Conservation (phyloP, 2,329 filamentous ascomycete genomes). For the Aspergillus ustus region DNA sequence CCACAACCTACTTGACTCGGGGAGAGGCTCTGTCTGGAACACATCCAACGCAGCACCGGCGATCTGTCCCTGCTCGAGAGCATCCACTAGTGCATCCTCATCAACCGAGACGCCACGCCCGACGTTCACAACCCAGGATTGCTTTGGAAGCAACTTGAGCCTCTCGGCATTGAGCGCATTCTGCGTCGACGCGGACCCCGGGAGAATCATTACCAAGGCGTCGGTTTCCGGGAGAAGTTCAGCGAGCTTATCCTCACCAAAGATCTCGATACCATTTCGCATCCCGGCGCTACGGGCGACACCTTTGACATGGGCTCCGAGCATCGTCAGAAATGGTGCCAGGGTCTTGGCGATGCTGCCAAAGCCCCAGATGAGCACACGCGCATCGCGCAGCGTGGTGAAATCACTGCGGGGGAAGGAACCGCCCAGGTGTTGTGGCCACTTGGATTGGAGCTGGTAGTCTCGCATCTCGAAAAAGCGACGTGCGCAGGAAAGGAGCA, state of each 20-base stretch:
- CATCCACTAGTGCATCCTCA: background rate
- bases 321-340: background rate
- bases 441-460: background rate
- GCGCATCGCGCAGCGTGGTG: background rate
- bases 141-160: background rate
- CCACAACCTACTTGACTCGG: background rate
- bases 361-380: background rate
- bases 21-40: background rate
- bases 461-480: slow-evolving; percentile 2
- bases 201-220: background rate
- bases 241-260: background rate
- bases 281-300: background rate
- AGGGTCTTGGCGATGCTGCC: background rate
- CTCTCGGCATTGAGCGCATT: background rate
- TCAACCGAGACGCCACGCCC: background rate
- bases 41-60: background rate
- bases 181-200: background rate
- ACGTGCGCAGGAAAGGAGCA: background rate
- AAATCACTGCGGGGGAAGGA: background rate
- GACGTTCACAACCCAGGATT: background rate
- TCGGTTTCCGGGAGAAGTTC: background rate
- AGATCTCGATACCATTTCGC: background rate
- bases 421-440: background rate
- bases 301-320: background rate
- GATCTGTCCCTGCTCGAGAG: background rate